Evolutionary conservation across 2,329 filamentous ascomycete species (phyloP), one percentile per base, ranked within the genome.

Genomic region (Aspergillus transmontanensis): DNA sequence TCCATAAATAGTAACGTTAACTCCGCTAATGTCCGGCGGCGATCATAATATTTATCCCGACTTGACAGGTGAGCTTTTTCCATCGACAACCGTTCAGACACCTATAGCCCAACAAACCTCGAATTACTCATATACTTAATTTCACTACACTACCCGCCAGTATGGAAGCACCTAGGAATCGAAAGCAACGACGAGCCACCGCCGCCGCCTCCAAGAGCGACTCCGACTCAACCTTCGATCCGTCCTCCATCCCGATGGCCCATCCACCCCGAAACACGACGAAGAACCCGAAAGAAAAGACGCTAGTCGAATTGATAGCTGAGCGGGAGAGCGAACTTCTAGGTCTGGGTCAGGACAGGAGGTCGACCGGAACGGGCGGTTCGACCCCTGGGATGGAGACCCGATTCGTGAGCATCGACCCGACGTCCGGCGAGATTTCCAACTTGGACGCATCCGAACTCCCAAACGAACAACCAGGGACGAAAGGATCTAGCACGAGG

Each of bases 271-370:
- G 60, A 32, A 64, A 63, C 26, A 45, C 65, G 46, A 30, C 62
- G 9, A 63, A 66, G 39, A 64, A 64, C 9, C 60, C 66, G 32
- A 69, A 71, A 26, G 69, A 69, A 5, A 81, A 76, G 57, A 82
- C 79, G 9, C 67, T 83, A 34, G 76, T 80, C 65, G 79, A 83
- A 58, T 75, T 83, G 56, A 81, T 81, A 23, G 77, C 79, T 5
- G 79, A 82, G 67, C 72, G 78, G 59, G 78, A 82, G 57, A 72
- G 71, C 26, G 72, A 77, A 53, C 67, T 81, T 3, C 63, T 69
- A 10, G 64, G 55, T 2, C 63, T 69, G 7, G 64, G 56, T 16
- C 60, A 59, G 12, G 51, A 50, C 11, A 64, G 55, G 19, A 50
- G 58, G 30, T 59, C 62, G 55, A 54, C 57, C 41, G 57, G 46